Base-by-base conservation (phyloP, 2,329 filamentous ascomycete genomes). In the Paraphaeosphaeria sporulosa region DNA sequence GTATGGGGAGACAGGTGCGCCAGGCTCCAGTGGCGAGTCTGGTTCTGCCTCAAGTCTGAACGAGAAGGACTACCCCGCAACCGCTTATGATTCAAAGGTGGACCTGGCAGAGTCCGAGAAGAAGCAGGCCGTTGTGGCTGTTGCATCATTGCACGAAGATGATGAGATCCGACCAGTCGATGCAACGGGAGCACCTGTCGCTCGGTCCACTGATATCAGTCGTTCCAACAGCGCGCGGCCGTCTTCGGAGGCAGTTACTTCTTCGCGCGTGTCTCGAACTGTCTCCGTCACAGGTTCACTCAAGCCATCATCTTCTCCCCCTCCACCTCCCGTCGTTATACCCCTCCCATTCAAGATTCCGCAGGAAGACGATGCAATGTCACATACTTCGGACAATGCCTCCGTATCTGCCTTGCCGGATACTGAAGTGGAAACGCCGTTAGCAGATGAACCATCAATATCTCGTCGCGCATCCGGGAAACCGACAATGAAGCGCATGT, bases 331-430 rank as follows among this genome's bases (percentile, higher is more conserved):
- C 4, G 77, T 83, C 8, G 80, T 92, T 38, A 79, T 90, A 0
- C 88, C 90, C 17, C 79, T 92, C 1, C 90, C 90, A 0, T 91
- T 92, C 75, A 84, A 74, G 10, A 80, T 91, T 1, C 87, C 87
- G 0, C 75, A 76, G 21, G 78, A 81, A 13, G 78, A 81, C 1
- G 78, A 82, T 4, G 73, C 78, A 7, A 49, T 61, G 21, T 67
- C 62, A n/a, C 80, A 85, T 6, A 82, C 83, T 17, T 83, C 85
- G 21, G 84, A 86, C 27, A 72, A 70, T 36, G 49, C 68, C 2
- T 78, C 91, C 1, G 82, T 91, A 21, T 91, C 89, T 3, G 90
- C 90, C 32, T 55, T 75, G 6, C 68, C 72, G 8, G 74, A 74
- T 34, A 64, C 69, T 27, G 40, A 38, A 8, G 64, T 68, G 9